Evolutionary conservation across 495 filamentous ascomycete species (phyloP).

Genomic region (Pyronema omphalodes): DNA sequence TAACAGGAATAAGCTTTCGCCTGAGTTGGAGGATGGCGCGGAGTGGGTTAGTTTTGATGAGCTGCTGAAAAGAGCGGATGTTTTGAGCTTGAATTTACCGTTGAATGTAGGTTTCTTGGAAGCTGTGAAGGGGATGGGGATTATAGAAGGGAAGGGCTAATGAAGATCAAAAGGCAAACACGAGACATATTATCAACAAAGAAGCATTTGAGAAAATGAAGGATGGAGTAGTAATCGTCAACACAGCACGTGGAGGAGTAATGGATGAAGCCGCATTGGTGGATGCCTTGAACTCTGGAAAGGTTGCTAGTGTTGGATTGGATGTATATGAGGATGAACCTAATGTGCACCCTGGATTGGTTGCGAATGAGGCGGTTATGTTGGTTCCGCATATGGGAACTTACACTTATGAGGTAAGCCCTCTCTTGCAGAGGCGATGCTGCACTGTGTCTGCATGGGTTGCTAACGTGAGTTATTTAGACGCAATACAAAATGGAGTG

Average conservation of each 20-base stretch:
- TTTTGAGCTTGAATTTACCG: conserved; percentile 61
- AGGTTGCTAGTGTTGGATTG: conserved; percentile 48
- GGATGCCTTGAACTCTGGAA: conserved; percentile 45
- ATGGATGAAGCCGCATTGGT: conserved; percentile 65
- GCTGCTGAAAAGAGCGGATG: conserved; percentile 48
- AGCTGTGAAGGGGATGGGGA: background rate
- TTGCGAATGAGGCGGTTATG: conserved; percentile 51
- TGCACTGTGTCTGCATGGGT: no score
- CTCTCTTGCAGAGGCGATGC: no score
- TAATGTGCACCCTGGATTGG: conserved; percentile 47
- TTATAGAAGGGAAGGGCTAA: background rate
- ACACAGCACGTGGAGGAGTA: conserved; percentile 63
- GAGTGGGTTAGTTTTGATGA: conserved; percentile 51
- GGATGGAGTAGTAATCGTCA: conserved; percentile 59
- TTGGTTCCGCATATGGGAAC: conserved; percentile 72
- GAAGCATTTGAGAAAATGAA: conserved; percentile 54
- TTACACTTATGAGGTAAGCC: conserved; percentile 35
- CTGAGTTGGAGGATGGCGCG: conserved; percentile 39
- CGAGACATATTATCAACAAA: conserved; percentile 46
- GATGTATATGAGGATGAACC: conserved; percentile 75
- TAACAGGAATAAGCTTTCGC: conserved; percentile 40
- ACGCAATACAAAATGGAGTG: conserved; percentile 64
- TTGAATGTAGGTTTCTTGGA: conserved; percentile 30
- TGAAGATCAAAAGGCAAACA: conserved; percentile 5
- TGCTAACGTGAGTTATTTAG: no score